These are phyloP conservation scores for Tritrichomonas foetus DNA, from an alignment of 208 protist genomes.

Conservation along the genomic window DNA sequence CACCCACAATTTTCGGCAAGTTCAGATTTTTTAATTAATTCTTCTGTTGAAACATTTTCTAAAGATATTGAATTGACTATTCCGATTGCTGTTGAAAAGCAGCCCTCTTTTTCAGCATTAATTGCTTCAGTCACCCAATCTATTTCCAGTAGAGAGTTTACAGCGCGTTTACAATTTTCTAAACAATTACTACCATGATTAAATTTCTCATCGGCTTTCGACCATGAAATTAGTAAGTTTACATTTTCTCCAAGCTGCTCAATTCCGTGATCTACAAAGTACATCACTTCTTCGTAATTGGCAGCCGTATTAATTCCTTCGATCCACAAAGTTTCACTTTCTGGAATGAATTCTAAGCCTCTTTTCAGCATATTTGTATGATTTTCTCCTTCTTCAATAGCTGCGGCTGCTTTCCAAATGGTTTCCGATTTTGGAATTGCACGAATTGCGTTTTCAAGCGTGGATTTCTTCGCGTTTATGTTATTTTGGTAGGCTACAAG, in stretches of 20 bases:
- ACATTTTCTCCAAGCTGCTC: not conserved
- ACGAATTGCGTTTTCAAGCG: not conserved
- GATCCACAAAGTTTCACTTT: not conserved
- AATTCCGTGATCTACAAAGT: not conserved
- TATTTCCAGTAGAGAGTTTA: not conserved
- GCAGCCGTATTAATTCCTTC: not conserved
- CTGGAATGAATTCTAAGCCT: not conserved
- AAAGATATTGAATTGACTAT: not conserved
- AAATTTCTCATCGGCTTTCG: not conserved
- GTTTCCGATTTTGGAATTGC: not conserved
- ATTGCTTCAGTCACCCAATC: not conserved
- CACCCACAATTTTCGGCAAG: not conserved
- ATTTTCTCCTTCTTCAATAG: not conserved
- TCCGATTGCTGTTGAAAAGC: not conserved
- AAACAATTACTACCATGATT: not conserved
- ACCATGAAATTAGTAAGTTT: not conserved
- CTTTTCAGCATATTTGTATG: not conserved
- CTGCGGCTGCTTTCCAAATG: not conserved
- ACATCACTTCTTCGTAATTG: not conserved
- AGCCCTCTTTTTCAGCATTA: not conserved
- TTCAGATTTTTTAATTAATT: not conserved
- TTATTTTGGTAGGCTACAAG: not conserved
- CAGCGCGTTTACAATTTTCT: not conserved
- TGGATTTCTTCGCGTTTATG: not conserved
- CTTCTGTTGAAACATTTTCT: not conserved